Percentiles rank a stretch among this genome's conserved stretches.
phyloP scores from a whole-genome alignment of 495 filamentous ascomycete genomes.

The Hypoxylon crocopeplum region DNA sequence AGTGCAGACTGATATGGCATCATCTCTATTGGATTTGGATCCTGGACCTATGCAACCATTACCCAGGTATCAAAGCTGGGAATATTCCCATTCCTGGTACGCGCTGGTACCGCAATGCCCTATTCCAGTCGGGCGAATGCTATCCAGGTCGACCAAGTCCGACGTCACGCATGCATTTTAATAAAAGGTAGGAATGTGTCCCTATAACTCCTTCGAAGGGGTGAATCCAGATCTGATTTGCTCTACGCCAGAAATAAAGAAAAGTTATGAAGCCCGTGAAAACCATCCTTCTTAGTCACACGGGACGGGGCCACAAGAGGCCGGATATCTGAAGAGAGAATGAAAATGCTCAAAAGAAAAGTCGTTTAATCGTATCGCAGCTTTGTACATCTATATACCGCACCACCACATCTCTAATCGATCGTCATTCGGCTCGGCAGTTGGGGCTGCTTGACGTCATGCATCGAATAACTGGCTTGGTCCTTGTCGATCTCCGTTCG shows the following conservation, averaged over 20 bases:
- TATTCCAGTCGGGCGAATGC: constrained; percentile 12
- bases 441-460: constrained; percentile 63
- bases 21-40: too few species aligned
- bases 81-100: too few species aligned
- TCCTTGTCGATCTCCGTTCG: constrained; percentile 73
- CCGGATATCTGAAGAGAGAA: constrained; percentile 38
- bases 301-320: constrained; percentile 12
- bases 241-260: constrained; percentile 27
- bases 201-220: constrained; percentile 24
- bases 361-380: constrained; percentile 44
- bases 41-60: too few species aligned
- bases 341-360: constrained; percentile 38
- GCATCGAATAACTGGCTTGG: constrained; percentile 72
- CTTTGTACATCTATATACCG: constrained; percentile 41
- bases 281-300: constrained; percentile 16
- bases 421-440: constrained; percentile 84
- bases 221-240: constrained; percentile 22
- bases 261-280: constrained; percentile 14
- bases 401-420: constrained; percentile 60
- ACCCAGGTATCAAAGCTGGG: too few species aligned
- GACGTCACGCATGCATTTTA: too few species aligned
- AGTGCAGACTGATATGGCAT: too few species aligned
- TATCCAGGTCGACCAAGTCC: constrained; percentile 24
- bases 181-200: constrained; percentile 4
- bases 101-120: constrained; percentile 2